Percentiles rank a stretch among this genome's conserved stretches.
Conservation (phyloP, 495 filamentous ascomycete genomes). For the Gamarada debralockiae region DNA sequence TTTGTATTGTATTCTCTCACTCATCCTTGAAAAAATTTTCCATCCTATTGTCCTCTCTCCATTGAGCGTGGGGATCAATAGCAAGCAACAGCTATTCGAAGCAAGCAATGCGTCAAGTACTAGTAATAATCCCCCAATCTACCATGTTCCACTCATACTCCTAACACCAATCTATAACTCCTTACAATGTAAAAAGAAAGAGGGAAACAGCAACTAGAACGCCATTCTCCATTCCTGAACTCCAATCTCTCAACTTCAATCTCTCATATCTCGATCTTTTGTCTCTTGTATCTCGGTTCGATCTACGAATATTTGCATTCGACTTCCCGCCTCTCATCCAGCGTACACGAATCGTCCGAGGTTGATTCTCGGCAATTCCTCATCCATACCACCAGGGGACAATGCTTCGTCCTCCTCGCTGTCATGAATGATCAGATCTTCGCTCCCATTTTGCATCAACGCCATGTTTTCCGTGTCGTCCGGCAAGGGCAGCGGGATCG, state of each 20-base stretch:
- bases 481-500: conserved; percentile 16
- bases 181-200: neutral
- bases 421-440: conserved; percentile 26
- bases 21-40: too few relatives aligned
- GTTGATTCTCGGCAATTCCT: conserved; percentile 6
- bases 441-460: conserved; percentile 21
- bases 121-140: neutral
- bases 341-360: conserved; percentile 17
- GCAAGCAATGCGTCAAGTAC: neutral
- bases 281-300: neutral
- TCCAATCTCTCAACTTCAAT: neutral
- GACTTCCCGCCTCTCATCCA: conserved; percentile 1
- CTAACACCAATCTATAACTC: conserved; percentile 6
- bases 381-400: neutral
- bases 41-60: neutral
- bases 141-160: neutral
- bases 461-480: conserved; percentile 20
- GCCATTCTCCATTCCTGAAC: neutral
- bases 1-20: too few relatives aligned
- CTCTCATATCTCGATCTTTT: neutral
- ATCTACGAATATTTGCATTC: too few relatives aligned
- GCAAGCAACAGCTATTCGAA: neutral
- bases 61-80: neutral
- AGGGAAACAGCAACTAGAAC: neutral
- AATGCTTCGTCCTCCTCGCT: conserved; percentile 22